phyloP scores from a whole-genome alignment of 805 yeast species.

The Candida coquimbonensis region DNA sequence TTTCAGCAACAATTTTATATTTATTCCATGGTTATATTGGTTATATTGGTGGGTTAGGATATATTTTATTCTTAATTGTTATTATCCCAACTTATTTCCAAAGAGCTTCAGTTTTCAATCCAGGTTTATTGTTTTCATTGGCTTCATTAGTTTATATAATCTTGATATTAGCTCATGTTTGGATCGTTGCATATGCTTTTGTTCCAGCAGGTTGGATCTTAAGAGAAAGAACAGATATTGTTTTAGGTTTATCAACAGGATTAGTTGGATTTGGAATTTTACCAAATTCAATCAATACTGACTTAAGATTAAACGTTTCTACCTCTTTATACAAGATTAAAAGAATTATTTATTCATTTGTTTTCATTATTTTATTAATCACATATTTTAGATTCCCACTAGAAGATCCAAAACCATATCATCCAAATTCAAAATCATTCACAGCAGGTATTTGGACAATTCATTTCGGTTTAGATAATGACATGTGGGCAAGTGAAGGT shows the following conservation, averaged over 20 bases:
- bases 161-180: conserved; percentile 74
- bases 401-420: conserved; percentile 58
- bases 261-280: conserved; percentile 48
- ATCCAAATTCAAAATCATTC: conserved; percentile 60
- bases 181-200: conserved; percentile 98
- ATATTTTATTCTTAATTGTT: conserved; percentile 57
- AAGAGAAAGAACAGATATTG: conserved; percentile 82
- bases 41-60: conserved; percentile 64
- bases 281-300: background rate
- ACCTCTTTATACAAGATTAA: conserved; percentile 14
- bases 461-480: conserved; percentile 95
- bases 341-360: conserved; percentile 28
- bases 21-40: conserved; percentile 61
- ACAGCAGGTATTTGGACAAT: conserved; percentile 98
- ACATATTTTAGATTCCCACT: conserved; percentile 52
- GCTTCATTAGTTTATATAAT: conserved; percentile 45
- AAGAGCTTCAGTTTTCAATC: conserved; percentile 46
- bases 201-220: conserved; percentile 89
- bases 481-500: conserved; percentile 94
- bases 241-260: conserved; percentile 50
- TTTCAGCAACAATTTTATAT: conserved; percentile 35
- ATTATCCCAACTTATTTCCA: conserved; percentile 58
- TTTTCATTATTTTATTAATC: conserved; percentile 42
- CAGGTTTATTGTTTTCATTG: conserved; percentile 45
- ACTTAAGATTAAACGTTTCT: conserved; percentile 3